Conservation (phyloP, 1,284 basidiomycete genomes). For the Marasmius oreades region DNA sequence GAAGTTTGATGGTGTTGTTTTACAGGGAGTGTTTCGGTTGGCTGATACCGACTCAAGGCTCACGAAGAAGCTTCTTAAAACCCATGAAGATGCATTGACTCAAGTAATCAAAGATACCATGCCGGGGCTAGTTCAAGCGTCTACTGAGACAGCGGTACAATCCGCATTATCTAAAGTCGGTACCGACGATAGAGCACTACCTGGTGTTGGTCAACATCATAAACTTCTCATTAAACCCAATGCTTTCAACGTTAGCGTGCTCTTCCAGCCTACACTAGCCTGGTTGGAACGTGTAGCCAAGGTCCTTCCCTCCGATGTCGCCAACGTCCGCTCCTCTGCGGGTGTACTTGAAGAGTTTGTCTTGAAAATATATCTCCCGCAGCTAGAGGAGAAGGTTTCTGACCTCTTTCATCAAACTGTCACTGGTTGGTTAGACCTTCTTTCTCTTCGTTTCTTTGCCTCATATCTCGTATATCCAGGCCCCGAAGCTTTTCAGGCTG, state of each 20-base stretch:
- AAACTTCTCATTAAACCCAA: slow-evolving; percentile 86
- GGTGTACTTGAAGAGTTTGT: slow-evolving; percentile 93
- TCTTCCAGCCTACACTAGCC: slow-evolving; percentile 90
- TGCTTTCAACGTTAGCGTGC: slow-evolving; percentile 90
- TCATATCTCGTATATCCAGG: slow-evolving; percentile 37
- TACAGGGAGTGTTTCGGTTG: slow-evolving; percentile 85
- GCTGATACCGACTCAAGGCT: slow-evolving; percentile 81
- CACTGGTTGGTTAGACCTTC: slow-evolving; percentile 46
- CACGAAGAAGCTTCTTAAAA: slow-evolving; percentile 64
- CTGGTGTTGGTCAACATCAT: slow-evolving; percentile 76
- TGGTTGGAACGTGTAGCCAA: slow-evolving; percentile 78
- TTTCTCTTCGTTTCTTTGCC: slow-evolving; percentile 1
- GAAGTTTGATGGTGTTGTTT: slow-evolving; percentile 9
- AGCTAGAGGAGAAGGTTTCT: slow-evolving; percentile 93
- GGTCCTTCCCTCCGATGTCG: slow-evolving; percentile 71
- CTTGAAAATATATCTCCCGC: slow-evolving; percentile 88
- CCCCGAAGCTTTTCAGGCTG: slow-evolving; percentile 82
- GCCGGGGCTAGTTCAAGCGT: slow-evolving; percentile 84
- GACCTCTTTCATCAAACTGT: slow-evolving; percentile 85
- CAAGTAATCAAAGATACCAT: slow-evolving; percentile 86
- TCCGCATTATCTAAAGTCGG: slow-evolving; percentile 56
- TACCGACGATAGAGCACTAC: slow-evolving; percentile 62
- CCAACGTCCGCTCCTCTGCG: slow-evolving; percentile 69
- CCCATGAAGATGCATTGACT: slow-evolving; percentile 84
- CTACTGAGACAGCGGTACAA: slow-evolving; percentile 59